phyloP scores from a whole-genome alignment of 164 flowering plant genomes.

The Vitis amurensis region DNA sequence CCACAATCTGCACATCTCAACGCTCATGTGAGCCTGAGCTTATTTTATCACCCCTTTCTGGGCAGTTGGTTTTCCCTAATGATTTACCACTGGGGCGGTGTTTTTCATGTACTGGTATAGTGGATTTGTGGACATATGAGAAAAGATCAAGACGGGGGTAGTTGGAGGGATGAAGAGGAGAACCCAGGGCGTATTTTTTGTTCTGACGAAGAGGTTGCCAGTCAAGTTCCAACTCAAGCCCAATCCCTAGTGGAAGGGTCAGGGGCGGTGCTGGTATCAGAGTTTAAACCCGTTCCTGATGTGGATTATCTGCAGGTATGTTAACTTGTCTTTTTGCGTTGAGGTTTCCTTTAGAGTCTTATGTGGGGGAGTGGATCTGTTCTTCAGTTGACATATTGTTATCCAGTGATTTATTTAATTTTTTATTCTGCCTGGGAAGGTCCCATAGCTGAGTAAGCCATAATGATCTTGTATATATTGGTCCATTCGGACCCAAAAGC shows the following conservation, averaged over 20 bases:
- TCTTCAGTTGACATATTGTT: no score
- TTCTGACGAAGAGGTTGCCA: constrained; percentile 60
- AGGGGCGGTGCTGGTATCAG: constrained; percentile 56
- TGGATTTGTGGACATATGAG: constrained; percentile 54
- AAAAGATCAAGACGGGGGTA: constrained; percentile 35
- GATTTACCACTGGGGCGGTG: constrained; percentile 68
- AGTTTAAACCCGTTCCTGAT: constrained; percentile 69
- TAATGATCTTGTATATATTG: no score
- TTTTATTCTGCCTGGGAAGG: no score
- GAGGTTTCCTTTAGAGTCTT: background rate
- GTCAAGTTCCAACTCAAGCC: constrained; percentile 78
- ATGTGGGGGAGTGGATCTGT: background rate
- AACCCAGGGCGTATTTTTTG: constrained; percentile 46
- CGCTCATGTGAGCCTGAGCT: constrained; percentile 7
- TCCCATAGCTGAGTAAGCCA: no score
- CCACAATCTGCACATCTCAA: background rate
- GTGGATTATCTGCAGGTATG: constrained; percentile 91
- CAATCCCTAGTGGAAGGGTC: constrained; percentile 80
- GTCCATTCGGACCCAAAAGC: no score
- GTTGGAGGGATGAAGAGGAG: constrained; percentile 30
- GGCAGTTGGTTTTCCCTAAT: constrained; percentile 65
- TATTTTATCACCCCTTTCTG: constrained; percentile 16
- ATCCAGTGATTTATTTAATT: no score
- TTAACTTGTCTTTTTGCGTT: background rate
- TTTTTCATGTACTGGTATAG: constrained; percentile 68